Conservation (phyloP, 169 alveolate species). For the Plasmodium vinckei region DNA sequence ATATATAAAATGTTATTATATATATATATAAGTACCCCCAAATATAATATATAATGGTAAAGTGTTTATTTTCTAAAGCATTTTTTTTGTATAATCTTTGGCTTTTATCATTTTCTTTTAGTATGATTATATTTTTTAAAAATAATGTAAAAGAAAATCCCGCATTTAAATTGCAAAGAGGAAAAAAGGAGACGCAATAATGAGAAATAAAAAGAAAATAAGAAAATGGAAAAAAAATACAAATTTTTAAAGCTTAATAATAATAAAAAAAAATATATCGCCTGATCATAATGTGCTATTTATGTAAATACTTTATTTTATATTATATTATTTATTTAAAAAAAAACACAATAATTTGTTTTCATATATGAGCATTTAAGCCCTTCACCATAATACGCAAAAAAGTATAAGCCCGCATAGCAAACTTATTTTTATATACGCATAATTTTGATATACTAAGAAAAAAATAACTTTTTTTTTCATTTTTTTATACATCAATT, state of each 20-base stretch:
- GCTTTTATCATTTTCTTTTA: too few species aligned
- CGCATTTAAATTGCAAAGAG: not conserved
- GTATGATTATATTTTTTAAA: too few species aligned
- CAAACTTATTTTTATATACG: too few species aligned
- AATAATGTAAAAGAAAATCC: not conserved
- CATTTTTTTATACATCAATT: conserved; percentile 6
- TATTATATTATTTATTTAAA: not conserved
- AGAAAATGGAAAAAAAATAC: conserved; percentile 11
- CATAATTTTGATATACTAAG: not conserved
- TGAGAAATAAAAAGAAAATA: not conserved
- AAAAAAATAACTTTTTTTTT: not conserved
- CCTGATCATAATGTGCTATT: not conserved
- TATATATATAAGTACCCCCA: too few species aligned
- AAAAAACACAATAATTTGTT: not conserved
- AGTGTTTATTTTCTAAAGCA: too few species aligned
- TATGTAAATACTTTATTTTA: too few species aligned
- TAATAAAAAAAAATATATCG: not conserved
- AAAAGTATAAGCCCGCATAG: not conserved
- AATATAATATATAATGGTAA: too few species aligned
- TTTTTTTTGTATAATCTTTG: too few species aligned
- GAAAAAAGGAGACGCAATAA: not conserved
- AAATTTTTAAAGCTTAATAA: not conserved
- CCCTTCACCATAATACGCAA: not conserved
- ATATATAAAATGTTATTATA: too few species aligned
- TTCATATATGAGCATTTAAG: not conserved